phyloP scores from a whole-genome alignment of 2,329 filamentous ascomycete genomes.

The Ophiostoma himal-ulmi region DNA sequence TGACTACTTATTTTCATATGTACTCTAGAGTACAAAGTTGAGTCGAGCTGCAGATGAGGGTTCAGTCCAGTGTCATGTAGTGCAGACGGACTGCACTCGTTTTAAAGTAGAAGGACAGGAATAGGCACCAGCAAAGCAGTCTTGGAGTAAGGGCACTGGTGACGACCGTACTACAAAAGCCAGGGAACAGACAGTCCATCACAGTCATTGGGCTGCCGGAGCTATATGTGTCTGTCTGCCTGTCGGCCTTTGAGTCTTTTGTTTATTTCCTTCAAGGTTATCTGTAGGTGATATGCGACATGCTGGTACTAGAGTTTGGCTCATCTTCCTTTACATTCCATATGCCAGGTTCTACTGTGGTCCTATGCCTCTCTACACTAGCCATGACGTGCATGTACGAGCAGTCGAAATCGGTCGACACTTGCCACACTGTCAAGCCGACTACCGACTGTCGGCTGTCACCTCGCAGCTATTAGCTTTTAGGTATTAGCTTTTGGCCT shows the following conservation, averaged over 20 bases:
- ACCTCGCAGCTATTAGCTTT: too few species aligned
- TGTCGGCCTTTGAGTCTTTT: too few species aligned
- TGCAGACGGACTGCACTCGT: too few species aligned
- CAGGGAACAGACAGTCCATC: too few species aligned
- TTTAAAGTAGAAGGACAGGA: too few species aligned
- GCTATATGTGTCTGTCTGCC: background rate
- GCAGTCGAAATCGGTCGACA: background rate
- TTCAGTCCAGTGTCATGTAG: too few species aligned
- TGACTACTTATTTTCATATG: background rate
- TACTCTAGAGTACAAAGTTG: background rate
- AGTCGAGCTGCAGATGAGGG: too few species aligned
- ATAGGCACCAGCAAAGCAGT: too few species aligned
- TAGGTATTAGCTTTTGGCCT: too few species aligned
- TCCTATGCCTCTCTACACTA: background rate
- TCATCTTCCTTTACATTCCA: background rate
- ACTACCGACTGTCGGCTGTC: background rate
- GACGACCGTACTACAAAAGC: too few species aligned
- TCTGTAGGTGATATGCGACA: background rate
- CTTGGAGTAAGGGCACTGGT: too few species aligned
- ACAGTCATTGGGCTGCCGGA: too few species aligned
- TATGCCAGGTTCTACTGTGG: background rate
- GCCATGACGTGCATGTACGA: slow-evolving; percentile 9
- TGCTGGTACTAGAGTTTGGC: background rate
- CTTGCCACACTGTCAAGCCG: background rate
- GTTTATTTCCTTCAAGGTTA: background rate